phyloP scores from a whole-genome alignment of 345 rosid genomes.

The Melastoma malabathricum region DNA sequence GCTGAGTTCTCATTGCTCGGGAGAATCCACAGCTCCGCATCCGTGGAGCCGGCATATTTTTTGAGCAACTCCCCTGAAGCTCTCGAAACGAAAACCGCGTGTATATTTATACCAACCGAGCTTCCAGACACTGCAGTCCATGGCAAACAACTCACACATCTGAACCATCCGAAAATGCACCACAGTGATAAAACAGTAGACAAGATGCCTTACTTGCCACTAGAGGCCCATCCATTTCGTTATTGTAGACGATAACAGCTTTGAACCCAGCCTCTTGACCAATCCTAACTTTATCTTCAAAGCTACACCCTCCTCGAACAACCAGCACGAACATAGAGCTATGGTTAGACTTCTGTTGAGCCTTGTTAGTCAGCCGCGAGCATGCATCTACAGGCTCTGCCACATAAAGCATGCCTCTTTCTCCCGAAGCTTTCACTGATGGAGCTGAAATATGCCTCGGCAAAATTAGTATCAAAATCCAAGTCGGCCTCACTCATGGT shows the following conservation, averaged over 20 bases:
- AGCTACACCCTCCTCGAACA: conserved; percentile 78
- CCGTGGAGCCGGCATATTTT: conserved; percentile 28
- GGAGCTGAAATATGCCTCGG: conserved; percentile 43
- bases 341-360: conserved; percentile 19
- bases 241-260: conserved; percentile 63
- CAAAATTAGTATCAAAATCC: not conserved
- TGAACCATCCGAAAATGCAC: no score
- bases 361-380: conserved; percentile 35
- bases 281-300: conserved; percentile 77
- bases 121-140: conserved; percentile 43
- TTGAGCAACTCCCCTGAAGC: conserved; percentile 47
- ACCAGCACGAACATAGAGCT: conserved; percentile 51
- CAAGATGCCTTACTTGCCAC: conserved; percentile 49
- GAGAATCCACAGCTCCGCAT: conserved; percentile 50
- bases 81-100: conserved; percentile 66
- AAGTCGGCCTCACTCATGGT: not conserved
- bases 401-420: conserved; percentile 41
- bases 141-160: no score
- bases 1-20: conserved; percentile 73
- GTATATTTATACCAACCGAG: conserved; percentile 59
- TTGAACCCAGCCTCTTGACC: conserved; percentile 76
- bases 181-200: not conserved
- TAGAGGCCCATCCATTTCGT: conserved; percentile 45
- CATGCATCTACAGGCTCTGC: conserved; percentile 82
- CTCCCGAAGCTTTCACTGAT: conserved; percentile 56